phyloP scores from a whole-genome alignment of 148 eudicot genomes.

The Arbutus unedo region DNA sequence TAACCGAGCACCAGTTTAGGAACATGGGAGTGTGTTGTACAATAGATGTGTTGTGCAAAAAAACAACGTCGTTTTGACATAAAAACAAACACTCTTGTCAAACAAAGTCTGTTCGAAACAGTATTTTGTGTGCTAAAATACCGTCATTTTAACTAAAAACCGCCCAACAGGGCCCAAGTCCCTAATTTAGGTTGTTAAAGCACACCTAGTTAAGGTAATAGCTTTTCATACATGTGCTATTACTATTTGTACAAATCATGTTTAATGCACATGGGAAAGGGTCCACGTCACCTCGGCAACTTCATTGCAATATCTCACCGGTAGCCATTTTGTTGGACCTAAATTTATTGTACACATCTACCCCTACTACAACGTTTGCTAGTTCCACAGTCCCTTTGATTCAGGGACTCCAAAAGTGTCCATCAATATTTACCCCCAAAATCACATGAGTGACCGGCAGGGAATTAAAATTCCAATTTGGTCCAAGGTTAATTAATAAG shows the following conservation, averaged over 20 bases:
- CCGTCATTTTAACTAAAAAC: too few relatives aligned
- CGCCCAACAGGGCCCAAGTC: too few relatives aligned
- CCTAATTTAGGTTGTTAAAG: background rate
- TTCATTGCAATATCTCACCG: background rate
- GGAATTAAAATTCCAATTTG: background rate
- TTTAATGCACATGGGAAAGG: background rate
- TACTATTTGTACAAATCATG: background rate
- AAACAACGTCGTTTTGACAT: too few relatives aligned
- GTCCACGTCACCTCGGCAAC: background rate
- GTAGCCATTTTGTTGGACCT: background rate
- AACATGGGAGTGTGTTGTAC: too few relatives aligned
- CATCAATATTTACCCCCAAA: background rate
- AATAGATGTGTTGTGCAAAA: too few relatives aligned
- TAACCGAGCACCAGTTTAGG: too few relatives aligned
- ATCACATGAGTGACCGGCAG: background rate
- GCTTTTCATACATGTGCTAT: background rate
- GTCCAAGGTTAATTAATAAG: too few relatives aligned
- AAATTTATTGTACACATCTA: background rate
- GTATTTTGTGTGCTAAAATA: too few relatives aligned
- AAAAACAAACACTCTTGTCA: too few relatives aligned
- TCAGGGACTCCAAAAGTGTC: too few relatives aligned
- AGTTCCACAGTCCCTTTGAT: too few relatives aligned
- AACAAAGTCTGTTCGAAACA: too few relatives aligned
- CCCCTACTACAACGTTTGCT: background rate
- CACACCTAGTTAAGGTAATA: background rate